Evolutionary conservation across 371 early-diverging fungal species (phyloP).

Genomic region (Mucor lusitanicus): DNA sequence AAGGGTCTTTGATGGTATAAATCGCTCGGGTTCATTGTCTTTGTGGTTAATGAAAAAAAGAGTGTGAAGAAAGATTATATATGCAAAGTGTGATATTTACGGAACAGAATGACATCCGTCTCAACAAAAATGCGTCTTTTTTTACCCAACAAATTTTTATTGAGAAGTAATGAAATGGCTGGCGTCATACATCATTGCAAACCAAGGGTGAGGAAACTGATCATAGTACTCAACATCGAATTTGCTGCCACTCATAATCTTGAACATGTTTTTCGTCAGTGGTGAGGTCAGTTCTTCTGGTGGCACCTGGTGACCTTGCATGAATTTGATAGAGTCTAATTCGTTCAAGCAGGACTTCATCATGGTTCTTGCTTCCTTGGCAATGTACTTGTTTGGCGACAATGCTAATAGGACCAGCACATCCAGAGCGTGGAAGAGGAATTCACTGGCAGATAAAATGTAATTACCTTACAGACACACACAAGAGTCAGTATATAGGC

Average conservation of each 20-base stretch:
- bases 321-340: background rate
- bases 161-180: slow-evolving; percentile 1
- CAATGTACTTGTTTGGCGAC: background rate
- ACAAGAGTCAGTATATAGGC: too few species aligned
- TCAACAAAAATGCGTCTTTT: background rate
- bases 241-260: background rate
- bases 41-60: too few species aligned
- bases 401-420: background rate
- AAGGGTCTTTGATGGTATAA: background rate
- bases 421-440: slow-evolving; percentile 10
- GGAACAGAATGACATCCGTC: background rate
- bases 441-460: background rate
- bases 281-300: background rate
- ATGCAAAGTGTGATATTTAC: too few species aligned
- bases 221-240: slow-evolving; percentile 9
- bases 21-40: background rate
- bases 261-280: background rate
- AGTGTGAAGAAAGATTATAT: too few species aligned
- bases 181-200: slow-evolving; percentile 18
- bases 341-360: background rate
- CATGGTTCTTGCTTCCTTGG: slow-evolving; percentile 7
- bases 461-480: too few species aligned
- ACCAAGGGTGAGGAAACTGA: slow-evolving; percentile 20
- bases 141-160: background rate
- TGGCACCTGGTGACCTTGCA: background rate